Evolutionary conservation across 305 asterid genomes (phyloP), one percentile per base, ranked within the genome.

Genomic region (Euphrasia arctica): DNA sequence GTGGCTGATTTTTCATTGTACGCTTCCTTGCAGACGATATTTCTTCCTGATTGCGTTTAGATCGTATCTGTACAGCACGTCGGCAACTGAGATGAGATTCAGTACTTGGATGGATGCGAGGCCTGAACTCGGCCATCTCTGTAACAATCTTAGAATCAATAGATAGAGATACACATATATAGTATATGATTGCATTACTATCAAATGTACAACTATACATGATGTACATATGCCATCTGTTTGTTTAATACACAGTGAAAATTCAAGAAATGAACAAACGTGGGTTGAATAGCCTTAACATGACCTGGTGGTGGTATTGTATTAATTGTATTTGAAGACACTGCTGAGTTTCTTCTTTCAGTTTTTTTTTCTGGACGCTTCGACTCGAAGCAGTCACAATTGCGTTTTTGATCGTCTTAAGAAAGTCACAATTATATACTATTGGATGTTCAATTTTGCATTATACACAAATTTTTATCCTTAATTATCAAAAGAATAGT

Each of bases 121-220:
- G 78, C 98, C 98, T 67, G 98, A 92, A 77, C 97, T 92, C 7
- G 90, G 91, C 73, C 97, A 92, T 74, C 95, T 89, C n/a, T 92
- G 91, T 77, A 85, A 87, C 75, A 92, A 92, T 78, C 86, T 92
- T 61, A 90, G 89, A 70, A 85, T 92, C 58, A 91, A 87, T 59
- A 82, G 77, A 69, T 90, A 51, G 56, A 51, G 2, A 51, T 6
- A 51, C 15, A 14, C 22, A 18, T 18, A 18, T 18, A 18, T 18
- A 18, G 22, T 18, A 25, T 25, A 34, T 34, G 3, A 31, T 32
- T 34, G 7, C 41, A 45, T 2, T 45, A 45, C 50, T 10, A 10
- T 45, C 3, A 5, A 45, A 47, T 47, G 52, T 47, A 47, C 18
- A n/a, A 13, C 52, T 47, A 47, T 3, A 47, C 52, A 47, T 47